Evolutionary conservation across 805 yeast species (phyloP).

Genomic region (Candida coquimbonensis): DNA sequence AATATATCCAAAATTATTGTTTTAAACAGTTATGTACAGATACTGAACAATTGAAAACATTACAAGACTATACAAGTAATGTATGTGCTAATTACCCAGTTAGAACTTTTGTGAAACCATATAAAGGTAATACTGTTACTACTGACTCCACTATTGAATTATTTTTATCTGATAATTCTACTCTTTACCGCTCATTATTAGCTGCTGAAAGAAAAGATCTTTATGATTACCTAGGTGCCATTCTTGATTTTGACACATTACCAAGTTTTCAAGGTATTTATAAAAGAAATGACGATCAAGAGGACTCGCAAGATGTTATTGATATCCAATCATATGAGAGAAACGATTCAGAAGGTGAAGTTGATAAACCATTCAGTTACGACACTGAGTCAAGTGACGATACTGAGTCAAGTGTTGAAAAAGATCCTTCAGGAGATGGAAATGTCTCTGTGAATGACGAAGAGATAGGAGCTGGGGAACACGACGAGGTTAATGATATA

Average conservation of each 20-base stretch:
- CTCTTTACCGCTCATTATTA: constrained; percentile 17
- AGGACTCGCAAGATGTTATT: background rate
- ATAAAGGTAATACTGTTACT: background rate
- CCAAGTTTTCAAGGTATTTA: background rate
- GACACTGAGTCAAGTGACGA: background rate
- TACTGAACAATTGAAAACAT: constrained; percentile 9
- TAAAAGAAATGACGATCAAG: background rate
- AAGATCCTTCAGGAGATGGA: too few relatives aligned
- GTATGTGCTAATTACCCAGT: constrained; percentile 13
- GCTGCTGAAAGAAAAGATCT: constrained; percentile 11
- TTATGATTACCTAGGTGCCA: constrained; percentile 8
- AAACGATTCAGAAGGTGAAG: background rate
- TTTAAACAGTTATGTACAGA: constrained; percentile 18
- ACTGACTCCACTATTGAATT: constrained; percentile 5
- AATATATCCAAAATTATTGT: constrained; percentile 20
- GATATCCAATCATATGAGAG: too few relatives aligned
- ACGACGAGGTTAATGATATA: background rate
- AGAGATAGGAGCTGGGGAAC: background rate
- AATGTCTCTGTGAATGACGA: too few relatives aligned
- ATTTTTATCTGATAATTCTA: constrained; percentile 12
- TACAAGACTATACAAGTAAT: constrained; percentile 5
- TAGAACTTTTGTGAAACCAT: constrained; percentile 13
- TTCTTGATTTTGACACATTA: constrained; percentile 8
- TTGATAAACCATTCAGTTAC: background rate
- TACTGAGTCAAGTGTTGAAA: background rate